Percentiles rank a stretch among this genome's conserved stretches.
Conservation (phyloP, 2,329 filamentous ascomycete species). For the Botryotinia calthae region DNA sequence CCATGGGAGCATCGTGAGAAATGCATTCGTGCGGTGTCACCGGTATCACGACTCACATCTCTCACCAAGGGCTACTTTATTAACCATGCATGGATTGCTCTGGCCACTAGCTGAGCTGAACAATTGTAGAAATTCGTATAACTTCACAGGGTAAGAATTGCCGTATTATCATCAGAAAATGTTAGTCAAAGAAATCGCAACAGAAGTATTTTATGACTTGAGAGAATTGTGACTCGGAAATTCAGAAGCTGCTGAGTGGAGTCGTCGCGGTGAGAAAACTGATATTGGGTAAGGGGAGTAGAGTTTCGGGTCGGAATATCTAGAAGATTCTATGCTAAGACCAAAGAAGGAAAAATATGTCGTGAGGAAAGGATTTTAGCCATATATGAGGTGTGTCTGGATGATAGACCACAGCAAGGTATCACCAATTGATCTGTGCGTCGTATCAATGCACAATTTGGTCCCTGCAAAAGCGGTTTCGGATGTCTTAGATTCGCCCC, state of each 20-base stretch:
- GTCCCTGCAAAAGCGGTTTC: slow-evolving; percentile 4
- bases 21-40: slow-evolving; percentile 9
- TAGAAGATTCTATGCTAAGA: neutral
- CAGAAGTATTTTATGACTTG: neutral
- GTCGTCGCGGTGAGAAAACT: slow-evolving; percentile 10
- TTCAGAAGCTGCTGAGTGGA: neutral
- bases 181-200: slow-evolving; percentile 4
- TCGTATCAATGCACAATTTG: neutral
- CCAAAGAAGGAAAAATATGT: neutral
- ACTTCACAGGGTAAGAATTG: neutral
- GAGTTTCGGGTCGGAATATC: slow-evolving; percentile 6
- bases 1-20: neutral
- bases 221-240: neutral
- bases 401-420: neutral
- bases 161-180: neutral
- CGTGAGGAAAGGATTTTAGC: neutral
- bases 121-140: neutral
- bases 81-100: neutral
- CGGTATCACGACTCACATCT: neutral
- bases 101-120: neutral
- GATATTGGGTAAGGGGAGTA: neutral
- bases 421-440: neutral
- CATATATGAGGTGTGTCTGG: neutral
- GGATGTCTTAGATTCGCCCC: slow-evolving; percentile 3
- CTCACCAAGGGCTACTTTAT: neutral